Evolutionary conservation across 768 basidiomycete species (phyloP), one percentile per base, ranked within the genome.

Genomic region (Mycena kentingensis): DNA sequence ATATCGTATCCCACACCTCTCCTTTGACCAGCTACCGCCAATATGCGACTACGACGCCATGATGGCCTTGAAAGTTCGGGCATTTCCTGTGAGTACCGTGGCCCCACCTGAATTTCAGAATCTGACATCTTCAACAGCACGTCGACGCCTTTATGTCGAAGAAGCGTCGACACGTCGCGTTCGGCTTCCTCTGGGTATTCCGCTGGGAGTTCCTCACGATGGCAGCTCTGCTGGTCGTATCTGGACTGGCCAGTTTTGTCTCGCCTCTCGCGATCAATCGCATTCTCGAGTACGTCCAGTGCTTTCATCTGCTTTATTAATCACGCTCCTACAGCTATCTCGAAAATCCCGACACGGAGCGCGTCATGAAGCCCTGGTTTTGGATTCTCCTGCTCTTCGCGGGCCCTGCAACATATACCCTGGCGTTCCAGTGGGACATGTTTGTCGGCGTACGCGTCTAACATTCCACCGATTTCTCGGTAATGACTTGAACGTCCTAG

Each of bases 41-140:
- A 78, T 87, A 67, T 78, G 78, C 2, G 83, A 85, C 55, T 79
- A 81, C 45, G 85, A 88, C 52, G 49, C 51, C 46, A 55, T 64
- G 2, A 50, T 60, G 16, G 25, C 64, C 55, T 37, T 69, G 26
- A 61, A 58, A n/a, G 61, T 48, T n/a, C 62, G 55, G 19, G 62
- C 56, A 39, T 73, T 73, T 46, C 62, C 58, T 31, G 72, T 71
- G 47, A 38, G 29, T 56, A 41, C 48, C 52, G n/a, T 68, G 25
- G 59, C 7, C 67, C 70, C 37, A 63, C 8, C 36, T 37, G 11
- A 7, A 11, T 37, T 10, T 10, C 36, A 11, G 7, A 19, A 37
- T 18, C 11, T 10, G 8, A 37, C 36, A 7, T 32, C 16, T 32
- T 32, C 16, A 8, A 18, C 11, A 37, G 36, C 36, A 37, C 7